These are phyloP conservation scores for Pseudogymnoascus verrucosus DNA, from an alignment of 2,329 filamentous ascomycete genomes.

Conservation along the genomic window DNA sequence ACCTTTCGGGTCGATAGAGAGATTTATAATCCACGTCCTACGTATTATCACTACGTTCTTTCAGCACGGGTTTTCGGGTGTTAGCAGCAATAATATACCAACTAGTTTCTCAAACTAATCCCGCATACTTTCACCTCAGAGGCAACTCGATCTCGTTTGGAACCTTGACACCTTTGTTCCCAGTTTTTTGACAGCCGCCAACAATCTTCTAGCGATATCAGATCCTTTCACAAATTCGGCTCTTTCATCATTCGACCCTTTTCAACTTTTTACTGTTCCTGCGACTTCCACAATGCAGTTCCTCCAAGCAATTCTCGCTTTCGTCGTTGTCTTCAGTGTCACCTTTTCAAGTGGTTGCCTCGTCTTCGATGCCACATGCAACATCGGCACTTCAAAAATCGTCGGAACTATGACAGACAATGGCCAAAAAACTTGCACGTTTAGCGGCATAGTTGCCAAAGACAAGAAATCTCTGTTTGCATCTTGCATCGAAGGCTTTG, in stretches of 20 bases:
- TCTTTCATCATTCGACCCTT: neutral
- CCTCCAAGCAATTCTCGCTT: neutral
- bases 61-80: neutral
- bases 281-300: neutral
- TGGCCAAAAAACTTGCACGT: neutral
- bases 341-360: neutral
- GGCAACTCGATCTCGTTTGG: neutral
- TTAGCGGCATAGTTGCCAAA: neutral
- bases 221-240: neutral
- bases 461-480: neutral
- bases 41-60: neutral
- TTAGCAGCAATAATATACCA: neutral
- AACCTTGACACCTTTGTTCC: neutral
- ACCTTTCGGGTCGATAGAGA: neutral
- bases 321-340: neutral
- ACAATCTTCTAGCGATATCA: neutral
- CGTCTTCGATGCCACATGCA: neutral
- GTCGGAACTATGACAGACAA: neutral
- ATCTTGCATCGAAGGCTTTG: neutral
- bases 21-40: neutral
- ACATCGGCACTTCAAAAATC: neutral
- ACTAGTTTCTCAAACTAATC: neutral
- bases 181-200: neutral
- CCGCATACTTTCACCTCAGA: neutral
- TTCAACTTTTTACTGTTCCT: neutral